Evolutionary conservation across 2,329 filamentous ascomycete species (phyloP).

Genomic region (Penicillium sp.): DNA sequence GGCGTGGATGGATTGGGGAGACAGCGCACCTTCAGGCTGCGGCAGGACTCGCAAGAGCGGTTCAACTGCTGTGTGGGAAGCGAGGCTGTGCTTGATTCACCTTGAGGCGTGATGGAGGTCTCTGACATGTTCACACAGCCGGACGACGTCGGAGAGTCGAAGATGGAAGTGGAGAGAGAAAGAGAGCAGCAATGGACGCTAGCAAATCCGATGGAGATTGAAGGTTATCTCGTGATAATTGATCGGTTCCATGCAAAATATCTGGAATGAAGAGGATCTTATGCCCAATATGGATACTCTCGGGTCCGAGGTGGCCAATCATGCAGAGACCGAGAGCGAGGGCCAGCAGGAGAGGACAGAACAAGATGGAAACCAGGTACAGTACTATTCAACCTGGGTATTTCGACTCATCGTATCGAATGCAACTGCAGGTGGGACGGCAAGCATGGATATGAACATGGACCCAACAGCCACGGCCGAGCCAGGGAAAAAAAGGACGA

Average conservation of each 20-base stretch:
- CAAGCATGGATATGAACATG: constrained; percentile 17
- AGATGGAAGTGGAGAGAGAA: background rate
- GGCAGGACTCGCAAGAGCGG: constrained; percentile 46
- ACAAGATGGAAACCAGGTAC: constrained; percentile 9
- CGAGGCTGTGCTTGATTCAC: constrained; percentile 27
- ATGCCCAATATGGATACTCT: background rate
- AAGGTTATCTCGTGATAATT: background rate
- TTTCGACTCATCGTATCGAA: constrained; percentile 23
- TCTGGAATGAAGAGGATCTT: background rate
- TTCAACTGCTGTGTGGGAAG: constrained; percentile 40
- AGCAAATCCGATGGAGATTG: constrained; percentile 1
- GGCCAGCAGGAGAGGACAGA: background rate
- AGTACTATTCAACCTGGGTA: constrained; percentile 7
- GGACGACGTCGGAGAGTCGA: constrained; percentile 5
- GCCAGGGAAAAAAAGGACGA: constrained; percentile 5
- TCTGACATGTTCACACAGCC: constrained; percentile 36
- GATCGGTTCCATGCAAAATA: background rate
- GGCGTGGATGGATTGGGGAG: constrained; percentile 39
- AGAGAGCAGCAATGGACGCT: background rate
- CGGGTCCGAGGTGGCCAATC: constrained; percentile 4
- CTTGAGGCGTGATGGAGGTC: constrained; percentile 29
- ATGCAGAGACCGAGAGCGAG: background rate
- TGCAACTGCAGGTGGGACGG: constrained; percentile 13
- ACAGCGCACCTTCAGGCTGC: constrained; percentile 46
- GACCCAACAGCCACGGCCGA: constrained; percentile 10